A percentile compares a stretch with the other conserved stretches of the same genome.
Conservation (phyloP, 768 basidiomycete species). For the Vishniacozyma victoriae region DNA sequence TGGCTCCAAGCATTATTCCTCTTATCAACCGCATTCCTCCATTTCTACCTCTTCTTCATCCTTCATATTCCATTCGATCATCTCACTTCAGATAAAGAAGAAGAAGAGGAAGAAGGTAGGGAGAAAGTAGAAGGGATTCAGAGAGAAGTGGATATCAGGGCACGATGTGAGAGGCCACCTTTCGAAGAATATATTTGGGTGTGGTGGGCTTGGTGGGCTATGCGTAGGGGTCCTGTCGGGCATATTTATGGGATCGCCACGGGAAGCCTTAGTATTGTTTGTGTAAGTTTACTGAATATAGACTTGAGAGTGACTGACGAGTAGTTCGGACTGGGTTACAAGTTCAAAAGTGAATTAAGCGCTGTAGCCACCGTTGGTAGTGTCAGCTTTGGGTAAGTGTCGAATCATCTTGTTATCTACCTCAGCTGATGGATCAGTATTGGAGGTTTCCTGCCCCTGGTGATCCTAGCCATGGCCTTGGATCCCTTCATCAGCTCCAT, state of each 20-base stretch:
- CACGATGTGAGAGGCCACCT: slow-evolving; percentile 43
- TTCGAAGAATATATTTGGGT: slow-evolving; percentile 33
- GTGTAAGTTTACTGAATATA: not conserved
- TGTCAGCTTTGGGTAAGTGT: too few relatives aligned
- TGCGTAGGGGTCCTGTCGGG: slow-evolving; percentile 25
- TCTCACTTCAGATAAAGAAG: slow-evolving; percentile 58
- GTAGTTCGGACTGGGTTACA: slow-evolving; percentile 13
- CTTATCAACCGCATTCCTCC: slow-evolving; percentile 22
- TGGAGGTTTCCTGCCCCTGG: slow-evolving; percentile 22
- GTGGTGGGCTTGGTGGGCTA: slow-evolving; percentile 39
- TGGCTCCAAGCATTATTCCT: slow-evolving; percentile 26
- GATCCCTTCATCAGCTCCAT: slow-evolving; percentile 17
- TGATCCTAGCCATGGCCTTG: slow-evolving; percentile 9
- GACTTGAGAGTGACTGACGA: not conserved
- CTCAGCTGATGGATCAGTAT: too few relatives aligned
- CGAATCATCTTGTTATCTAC: too few relatives aligned
- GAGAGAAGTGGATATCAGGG: slow-evolving; percentile 30
- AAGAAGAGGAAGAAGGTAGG: slow-evolving; percentile 43
- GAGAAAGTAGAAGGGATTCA: slow-evolving; percentile 3
- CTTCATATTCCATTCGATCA: slow-evolving; percentile 29
- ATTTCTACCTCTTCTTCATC: slow-evolving; percentile 36
- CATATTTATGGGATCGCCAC: slow-evolving; percentile 7
- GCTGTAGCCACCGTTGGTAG: too few relatives aligned
- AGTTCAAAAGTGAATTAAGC: slow-evolving; percentile 17
- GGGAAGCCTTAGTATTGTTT: slow-evolving; percentile 10